A percentile compares a stretch with the other conserved stretches of the same genome.
phyloP scores from a whole-genome alignment of 1,139 yeast species.

The Diutina mesorugosa region DNA sequence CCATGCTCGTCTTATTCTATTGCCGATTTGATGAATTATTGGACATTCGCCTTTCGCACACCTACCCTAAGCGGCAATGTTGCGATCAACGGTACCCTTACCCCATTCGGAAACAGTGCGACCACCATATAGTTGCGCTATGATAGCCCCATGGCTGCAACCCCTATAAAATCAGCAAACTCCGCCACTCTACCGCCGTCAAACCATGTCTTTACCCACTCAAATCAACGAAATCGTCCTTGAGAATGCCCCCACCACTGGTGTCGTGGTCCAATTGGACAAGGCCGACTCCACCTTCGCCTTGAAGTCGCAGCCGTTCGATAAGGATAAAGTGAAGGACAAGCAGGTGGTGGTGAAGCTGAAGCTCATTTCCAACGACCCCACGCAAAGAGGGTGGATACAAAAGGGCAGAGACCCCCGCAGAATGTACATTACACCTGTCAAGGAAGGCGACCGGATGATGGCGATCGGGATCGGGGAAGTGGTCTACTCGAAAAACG shows the following conservation, averaged over 20 bases:
- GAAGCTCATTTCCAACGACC: slow-evolving; percentile 46
- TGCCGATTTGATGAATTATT: too few species aligned
- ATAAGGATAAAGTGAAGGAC: slow-evolving; percentile 15
- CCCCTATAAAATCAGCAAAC: too few species aligned
- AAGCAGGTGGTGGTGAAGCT: slow-evolving; percentile 36
- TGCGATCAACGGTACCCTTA: too few species aligned
- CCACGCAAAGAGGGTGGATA: slow-evolving; percentile 59
- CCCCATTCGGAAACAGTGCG: too few species aligned
- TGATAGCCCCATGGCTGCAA: too few species aligned
- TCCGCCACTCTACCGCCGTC: neutral
- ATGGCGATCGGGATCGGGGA: slow-evolving; percentile 38
- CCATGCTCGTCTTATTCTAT: too few species aligned
- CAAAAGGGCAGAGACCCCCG: slow-evolving; percentile 24
- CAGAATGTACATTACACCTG: slow-evolving; percentile 34
- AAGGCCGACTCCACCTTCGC: slow-evolving; percentile 23
- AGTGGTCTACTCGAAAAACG: slow-evolving; percentile 30
- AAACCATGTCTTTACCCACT: neutral
- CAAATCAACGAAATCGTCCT: slow-evolving; percentile 6
- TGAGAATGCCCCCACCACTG: slow-evolving; percentile 9
- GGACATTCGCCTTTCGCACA: too few species aligned
- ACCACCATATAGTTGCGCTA: too few species aligned
- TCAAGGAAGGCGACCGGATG: slow-evolving; percentile 33
- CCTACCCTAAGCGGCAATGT: too few species aligned
- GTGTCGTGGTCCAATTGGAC: slow-evolving; percentile 13
- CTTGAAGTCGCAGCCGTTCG: slow-evolving; percentile 11